A percentile compares a stretch with the other conserved stretches of the same genome.
These are phyloP conservation scores for Monosporascus sp. DNA, from an alignment of 2,329 filamentous ascomycete species.

Conservation along the genomic window DNA sequence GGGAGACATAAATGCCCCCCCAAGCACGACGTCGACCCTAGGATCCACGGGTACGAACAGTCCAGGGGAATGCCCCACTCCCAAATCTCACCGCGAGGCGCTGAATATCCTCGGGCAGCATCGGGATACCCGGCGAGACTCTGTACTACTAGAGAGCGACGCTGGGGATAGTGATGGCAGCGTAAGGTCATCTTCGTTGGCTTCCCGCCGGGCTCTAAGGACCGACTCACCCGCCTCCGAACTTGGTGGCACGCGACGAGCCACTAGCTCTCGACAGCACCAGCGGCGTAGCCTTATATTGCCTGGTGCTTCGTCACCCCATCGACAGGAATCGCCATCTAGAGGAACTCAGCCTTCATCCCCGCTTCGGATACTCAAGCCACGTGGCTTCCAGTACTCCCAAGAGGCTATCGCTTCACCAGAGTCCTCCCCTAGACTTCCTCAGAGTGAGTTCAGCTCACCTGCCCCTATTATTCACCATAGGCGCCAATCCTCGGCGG, in stretches of 20 bases:
- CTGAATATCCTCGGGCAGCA: conserved; percentile 52
- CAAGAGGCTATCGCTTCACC: conserved; percentile 73
- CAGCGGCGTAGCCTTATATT: conserved; percentile 85
- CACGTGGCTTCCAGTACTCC: conserved; percentile 55
- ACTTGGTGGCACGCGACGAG: conserved; percentile 67
- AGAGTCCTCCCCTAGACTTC: conserved; percentile 82
- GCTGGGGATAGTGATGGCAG: conserved; percentile 83
- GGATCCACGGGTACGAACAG: conserved; percentile 83
- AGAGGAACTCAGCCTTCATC: conserved; percentile 72
- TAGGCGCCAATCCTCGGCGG: conserved; percentile 84
- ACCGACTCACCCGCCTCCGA: conserved; percentile 92
- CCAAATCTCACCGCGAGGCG: conserved; percentile 69
- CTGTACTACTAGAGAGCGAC: conserved; percentile 79
- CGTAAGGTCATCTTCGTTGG: conserved; percentile 70
- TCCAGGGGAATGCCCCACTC: conserved; percentile 84
- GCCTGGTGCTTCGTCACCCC: conserved; percentile 70
- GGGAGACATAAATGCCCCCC: conserved; percentile 33
- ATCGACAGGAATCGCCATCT: conserved; percentile 83
- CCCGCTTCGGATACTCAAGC: conserved; percentile 79
- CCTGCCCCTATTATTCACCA: conserved; percentile 63
- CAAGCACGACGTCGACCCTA: conserved; percentile 53
- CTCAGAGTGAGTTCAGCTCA: conserved; percentile 75
- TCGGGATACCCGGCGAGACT: conserved; percentile 66
- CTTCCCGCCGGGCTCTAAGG: conserved; percentile 61
- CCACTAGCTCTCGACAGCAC: conserved; percentile 73